Conservation (phyloP, 768 basidiomycete species). For the Rickenella mellea region DNA sequence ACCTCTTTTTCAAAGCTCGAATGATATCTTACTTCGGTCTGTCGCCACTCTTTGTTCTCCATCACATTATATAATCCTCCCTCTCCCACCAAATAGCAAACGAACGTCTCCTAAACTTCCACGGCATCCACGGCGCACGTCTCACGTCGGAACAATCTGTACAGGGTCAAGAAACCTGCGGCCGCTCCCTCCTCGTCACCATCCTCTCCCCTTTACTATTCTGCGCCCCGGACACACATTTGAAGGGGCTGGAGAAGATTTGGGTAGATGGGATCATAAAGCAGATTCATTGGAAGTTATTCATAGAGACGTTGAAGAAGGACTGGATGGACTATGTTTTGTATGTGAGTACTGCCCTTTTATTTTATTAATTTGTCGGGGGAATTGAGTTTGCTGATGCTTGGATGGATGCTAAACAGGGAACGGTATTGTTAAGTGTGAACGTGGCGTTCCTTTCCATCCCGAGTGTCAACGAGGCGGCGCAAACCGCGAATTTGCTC, state of each 20-base stretch:
- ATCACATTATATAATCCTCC: not conserved
- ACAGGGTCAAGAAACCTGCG: conserved; percentile 14
- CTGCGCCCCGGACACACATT: conserved; percentile 37
- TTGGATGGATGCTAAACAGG: conserved; percentile 22
- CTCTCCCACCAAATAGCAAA: conserved; percentile 21
- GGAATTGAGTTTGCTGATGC: not conserved
- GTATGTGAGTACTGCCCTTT: conserved; percentile 27
- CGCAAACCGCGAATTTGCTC: conserved; percentile 32
- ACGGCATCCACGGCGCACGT: conserved; percentile 35
- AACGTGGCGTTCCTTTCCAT: conserved; percentile 55
- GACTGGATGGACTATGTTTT: conserved; percentile 47
- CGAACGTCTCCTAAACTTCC: conserved; percentile 30
- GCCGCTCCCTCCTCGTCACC: conserved; percentile 28
- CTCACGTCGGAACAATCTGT: conserved; percentile 27
- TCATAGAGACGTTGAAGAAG: conserved; percentile 32
- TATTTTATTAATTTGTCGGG: not conserved
- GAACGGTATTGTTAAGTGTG: conserved; percentile 46
- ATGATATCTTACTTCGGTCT: not conserved
- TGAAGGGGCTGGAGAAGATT: conserved; percentile 33
- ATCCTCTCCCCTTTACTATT: conserved; percentile 37
- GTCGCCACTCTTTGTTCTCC: not conserved
- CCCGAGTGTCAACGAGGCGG: conserved; percentile 20
- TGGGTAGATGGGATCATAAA: conserved; percentile 41
- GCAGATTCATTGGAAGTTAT: conserved; percentile 31
- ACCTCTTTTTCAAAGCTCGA: not conserved